Percentiles rank a stretch among this genome's conserved stretches.
Evolutionary conservation across 2,329 filamentous ascomycete genomes (phyloP).

Genomic region (Fusarium caatingaense): DNA sequence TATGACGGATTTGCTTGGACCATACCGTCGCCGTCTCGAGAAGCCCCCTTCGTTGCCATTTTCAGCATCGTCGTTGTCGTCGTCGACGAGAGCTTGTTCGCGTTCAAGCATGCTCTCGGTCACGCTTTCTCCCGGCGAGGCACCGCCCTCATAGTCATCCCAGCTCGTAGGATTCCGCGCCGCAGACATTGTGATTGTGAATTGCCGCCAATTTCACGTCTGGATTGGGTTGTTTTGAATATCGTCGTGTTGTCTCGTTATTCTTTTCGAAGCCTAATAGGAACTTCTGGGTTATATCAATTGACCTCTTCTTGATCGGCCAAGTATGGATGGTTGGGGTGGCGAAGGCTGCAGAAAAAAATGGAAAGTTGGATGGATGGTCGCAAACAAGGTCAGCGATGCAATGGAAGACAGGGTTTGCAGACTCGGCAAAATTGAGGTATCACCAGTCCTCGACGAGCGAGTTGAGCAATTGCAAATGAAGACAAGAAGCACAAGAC

Average conservation of each 20-base stretch:
- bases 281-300: background rate
- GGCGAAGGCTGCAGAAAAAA: slow-evolving; percentile 35
- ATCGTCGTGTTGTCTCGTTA: slow-evolving; percentile 4
- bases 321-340: slow-evolving; percentile 19
- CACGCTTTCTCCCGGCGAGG: slow-evolving; percentile 57
- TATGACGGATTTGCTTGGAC: background rate
- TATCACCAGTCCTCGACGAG: slow-evolving; percentile 4
- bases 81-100: slow-evolving; percentile 59
- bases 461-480: background rate
- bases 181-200: slow-evolving; percentile 44
- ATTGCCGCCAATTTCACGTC: slow-evolving; percentile 18
- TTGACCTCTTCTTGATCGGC: slow-evolving; percentile 4
- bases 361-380: slow-evolving; percentile 28
- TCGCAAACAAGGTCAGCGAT: slow-evolving; percentile 24
- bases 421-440: slow-evolving; percentile 11
- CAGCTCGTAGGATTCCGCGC: slow-evolving; percentile 57
- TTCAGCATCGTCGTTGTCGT: slow-evolving; percentile 51
- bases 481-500: slow-evolving; percentile 1
- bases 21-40: slow-evolving; percentile 49
- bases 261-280: background rate
- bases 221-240: background rate
- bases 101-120: slow-evolving; percentile 58
- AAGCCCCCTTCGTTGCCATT: slow-evolving; percentile 43
- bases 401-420: slow-evolving; percentile 23
- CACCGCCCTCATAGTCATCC: slow-evolving; percentile 60